Percentiles rank a stretch among this genome's conserved stretches.
Conservation (phyloP, 768 basidiomycete species). For the Tricholoma sp. region DNA sequence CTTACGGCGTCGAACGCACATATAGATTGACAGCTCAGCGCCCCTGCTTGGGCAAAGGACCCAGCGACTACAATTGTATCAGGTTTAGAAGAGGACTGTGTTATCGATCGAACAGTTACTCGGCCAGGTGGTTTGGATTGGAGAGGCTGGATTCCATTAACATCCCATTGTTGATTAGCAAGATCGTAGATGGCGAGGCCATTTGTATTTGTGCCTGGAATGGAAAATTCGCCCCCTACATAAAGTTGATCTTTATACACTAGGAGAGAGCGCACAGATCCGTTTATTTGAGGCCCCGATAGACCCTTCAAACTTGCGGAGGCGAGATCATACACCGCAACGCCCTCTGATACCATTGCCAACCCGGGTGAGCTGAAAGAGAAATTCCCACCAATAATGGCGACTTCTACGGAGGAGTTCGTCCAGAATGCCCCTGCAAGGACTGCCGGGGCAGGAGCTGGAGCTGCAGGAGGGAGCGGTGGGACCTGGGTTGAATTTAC, state of each 20-base stretch:
- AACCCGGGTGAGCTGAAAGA: constrained; percentile 44
- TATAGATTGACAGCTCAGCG: constrained; percentile 67
- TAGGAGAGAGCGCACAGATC: constrained; percentile 70
- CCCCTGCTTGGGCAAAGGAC: constrained; percentile 78
- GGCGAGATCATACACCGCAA: constrained; percentile 68
- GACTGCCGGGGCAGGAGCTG: constrained; percentile 71
- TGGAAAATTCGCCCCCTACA: constrained; percentile 80
- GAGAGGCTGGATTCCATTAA: constrained; percentile 53
- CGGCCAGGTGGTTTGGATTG: constrained; percentile 46
- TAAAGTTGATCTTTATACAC: constrained; percentile 69
- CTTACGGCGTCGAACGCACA: constrained; percentile 65
- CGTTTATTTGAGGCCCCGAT: constrained; percentile 58
- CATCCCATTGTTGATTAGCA: constrained; percentile 53
- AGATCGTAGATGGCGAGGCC: constrained; percentile 85
- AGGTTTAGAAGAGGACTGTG: constrained; percentile 51
- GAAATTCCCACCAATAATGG: constrained; percentile 90
- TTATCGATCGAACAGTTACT: constrained; percentile 70
- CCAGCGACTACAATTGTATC: constrained; percentile 78
- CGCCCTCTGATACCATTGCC: constrained; percentile 39
- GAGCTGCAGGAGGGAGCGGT: constrained; percentile 49
- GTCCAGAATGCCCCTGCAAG: constrained; percentile 88
- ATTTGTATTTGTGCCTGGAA: constrained; percentile 49
- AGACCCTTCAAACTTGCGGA: constrained; percentile 48
- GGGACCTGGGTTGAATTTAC: constrained; percentile 34
- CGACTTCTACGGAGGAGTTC: constrained; percentile 60